A percentile compares a stretch with the other conserved stretches of the same genome.
Conservation (phyloP, 1,284 basidiomycete species). For the Apiotrichum gamsii region DNA sequence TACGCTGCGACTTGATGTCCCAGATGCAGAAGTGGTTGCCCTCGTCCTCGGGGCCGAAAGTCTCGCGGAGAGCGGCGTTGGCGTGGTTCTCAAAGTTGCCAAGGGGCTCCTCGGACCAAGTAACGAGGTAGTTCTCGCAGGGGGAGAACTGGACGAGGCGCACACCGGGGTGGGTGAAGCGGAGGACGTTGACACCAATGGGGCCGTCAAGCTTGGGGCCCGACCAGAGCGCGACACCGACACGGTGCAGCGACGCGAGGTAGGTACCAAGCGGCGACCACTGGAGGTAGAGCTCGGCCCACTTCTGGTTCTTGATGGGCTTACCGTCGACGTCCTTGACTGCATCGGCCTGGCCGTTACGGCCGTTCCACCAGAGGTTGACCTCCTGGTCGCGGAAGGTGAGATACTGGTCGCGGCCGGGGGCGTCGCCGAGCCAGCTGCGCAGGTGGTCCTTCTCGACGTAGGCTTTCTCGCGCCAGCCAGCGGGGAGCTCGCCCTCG, state of each 20-base stretch:
- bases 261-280: conserved; percentile 97
- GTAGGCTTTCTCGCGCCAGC: conserved; percentile 66
- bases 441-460: conserved; percentile 87
- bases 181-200: conserved; percentile 48
- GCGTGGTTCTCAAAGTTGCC: conserved; percentile 73
- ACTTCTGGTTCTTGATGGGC: conserved; percentile 53
- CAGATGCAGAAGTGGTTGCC: conserved; percentile 96
- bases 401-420: conserved; percentile 92
- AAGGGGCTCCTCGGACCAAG: conserved; percentile 96
- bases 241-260: conserved; percentile 87
- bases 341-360: conserved; percentile 77
- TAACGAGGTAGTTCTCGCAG: conserved; percentile 93
- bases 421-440: conserved; percentile 86
- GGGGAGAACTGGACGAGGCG: conserved; percentile 97
- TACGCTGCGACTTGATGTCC: conserved; percentile 89
- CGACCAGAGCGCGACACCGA: conserved; percentile 94
- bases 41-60: conserved; percentile 75
- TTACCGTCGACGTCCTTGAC: conserved; percentile 55
- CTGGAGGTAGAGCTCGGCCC: conserved; percentile 95
- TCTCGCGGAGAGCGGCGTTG: conserved; percentile 42
- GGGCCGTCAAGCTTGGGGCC: conserved; percentile 53
- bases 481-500: conserved; percentile 59
- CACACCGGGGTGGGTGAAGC: conserved; percentile 92
- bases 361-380: conserved; percentile 88
- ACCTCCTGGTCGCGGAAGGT: conserved; percentile 91